Percentiles rank a stretch among this genome's conserved stretches.
phyloP scores from a whole-genome alignment of 2,329 filamentous ascomycete genomes.

The Arachnopeziza araneosa region DNA sequence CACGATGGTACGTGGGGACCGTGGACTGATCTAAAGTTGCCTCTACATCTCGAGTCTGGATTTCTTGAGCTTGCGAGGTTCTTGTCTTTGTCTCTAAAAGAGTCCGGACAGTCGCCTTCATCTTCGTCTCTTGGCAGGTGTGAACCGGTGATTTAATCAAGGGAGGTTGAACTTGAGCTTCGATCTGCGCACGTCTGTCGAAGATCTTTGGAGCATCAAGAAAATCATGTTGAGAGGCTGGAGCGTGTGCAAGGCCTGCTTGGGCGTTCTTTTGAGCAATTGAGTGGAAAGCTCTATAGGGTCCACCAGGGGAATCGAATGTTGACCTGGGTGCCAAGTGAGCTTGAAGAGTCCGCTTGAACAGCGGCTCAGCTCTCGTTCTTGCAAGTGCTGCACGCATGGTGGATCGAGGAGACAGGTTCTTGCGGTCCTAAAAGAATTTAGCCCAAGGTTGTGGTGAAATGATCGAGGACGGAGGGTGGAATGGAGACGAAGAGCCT shows the following conservation, averaged over 20 bases:
- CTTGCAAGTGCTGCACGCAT: not conserved
- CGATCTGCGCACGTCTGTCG: not conserved
- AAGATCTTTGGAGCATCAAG: not conserved
- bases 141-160: not conserved
- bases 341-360: not conserved
- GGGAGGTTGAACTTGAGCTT: not conserved
- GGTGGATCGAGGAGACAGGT: not conserved
- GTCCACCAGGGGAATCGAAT: not conserved
- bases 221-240: not conserved
- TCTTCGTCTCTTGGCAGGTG: too few relatives aligned
- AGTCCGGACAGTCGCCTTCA: not conserved
- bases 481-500: not conserved
- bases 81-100: not conserved
- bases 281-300: not conserved
- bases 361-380: not conserved
- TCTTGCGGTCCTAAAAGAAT: not conserved
- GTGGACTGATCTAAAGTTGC: not conserved
- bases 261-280: not conserved
- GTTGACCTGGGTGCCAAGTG: not conserved
- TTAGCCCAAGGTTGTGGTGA: not conserved
- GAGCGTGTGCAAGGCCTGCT: conserved; percentile 9
- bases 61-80: not conserved
- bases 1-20: conserved; percentile 10
- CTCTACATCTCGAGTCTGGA: not conserved
- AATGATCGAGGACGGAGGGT: not conserved